A percentile compares a stretch with the other conserved stretches of the same genome.
These are phyloP conservation scores for Calycina herbarum DNA, from an alignment of 2,329 filamentous ascomycete species.

Conservation along the genomic window DNA sequence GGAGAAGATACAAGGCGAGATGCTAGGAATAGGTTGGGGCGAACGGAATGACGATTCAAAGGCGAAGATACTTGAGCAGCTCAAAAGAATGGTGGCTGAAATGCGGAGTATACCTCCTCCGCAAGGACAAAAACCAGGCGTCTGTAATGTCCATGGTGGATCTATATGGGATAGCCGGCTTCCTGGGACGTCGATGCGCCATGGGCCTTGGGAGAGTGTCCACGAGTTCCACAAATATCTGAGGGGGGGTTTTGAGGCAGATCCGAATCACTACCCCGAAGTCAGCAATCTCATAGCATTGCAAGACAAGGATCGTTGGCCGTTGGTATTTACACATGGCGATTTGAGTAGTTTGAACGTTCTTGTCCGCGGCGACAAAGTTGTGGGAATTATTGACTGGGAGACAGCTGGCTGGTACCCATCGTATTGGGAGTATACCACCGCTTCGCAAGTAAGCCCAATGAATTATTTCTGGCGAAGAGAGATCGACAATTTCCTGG, in stretches of 20 bases:
- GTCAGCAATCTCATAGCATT: conserved; percentile 22
- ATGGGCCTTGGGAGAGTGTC: conserved; percentile 39
- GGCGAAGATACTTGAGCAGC: conserved; percentile 39
- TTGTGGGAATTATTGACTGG: conserved; percentile 46
- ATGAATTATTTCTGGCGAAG: conserved; percentile 41
- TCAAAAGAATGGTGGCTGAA: conserved; percentile 34
- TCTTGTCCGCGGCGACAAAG: conserved; percentile 40
- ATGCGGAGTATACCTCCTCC: conserved; percentile 37
- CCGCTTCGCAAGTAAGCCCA: conserved; percentile 43
- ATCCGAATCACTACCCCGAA: conserved; percentile 13
- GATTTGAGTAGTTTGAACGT: conserved; percentile 51
- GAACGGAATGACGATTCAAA: conserved; percentile 37
- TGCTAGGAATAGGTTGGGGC: conserved; percentile 38
- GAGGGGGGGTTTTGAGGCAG: conserved; percentile 23
- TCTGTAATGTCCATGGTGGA: conserved; percentile 38
- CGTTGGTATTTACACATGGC: conserved; percentile 42
- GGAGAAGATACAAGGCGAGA: conserved; percentile 42
- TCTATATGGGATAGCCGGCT: conserved; percentile 38
- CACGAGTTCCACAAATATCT: conserved; percentile 40
- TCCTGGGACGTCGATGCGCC: conserved; percentile 24
- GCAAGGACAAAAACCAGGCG: conserved; percentile 27
- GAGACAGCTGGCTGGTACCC: conserved; percentile 43
- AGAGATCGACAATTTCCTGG: conserved; percentile 44
- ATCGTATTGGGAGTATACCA: conserved; percentile 44
- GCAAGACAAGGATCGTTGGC: conserved; percentile 18